These are phyloP conservation scores for Senecio squalidus DNA, from an alignment of 140 eudicot genomes.

Conservation along the genomic window DNA sequence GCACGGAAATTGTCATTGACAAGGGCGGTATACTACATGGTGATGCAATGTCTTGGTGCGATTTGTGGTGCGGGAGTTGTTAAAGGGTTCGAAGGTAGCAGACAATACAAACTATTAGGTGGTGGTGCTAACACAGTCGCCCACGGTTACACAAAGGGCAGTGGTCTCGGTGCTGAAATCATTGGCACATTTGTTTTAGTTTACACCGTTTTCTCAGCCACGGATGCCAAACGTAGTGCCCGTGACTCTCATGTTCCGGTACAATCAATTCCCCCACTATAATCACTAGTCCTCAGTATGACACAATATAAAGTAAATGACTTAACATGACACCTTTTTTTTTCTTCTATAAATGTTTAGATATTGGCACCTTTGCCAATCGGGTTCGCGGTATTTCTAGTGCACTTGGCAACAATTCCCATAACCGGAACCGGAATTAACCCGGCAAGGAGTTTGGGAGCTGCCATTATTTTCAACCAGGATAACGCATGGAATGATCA, in stretches of 20 bases:
- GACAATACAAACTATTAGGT: conserved; percentile 38
- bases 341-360: conserved; percentile 19
- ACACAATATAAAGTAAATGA: neutral
- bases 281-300: neutral
- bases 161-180: conserved; percentile 84
- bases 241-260: conserved; percentile 95
- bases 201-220: conserved; percentile 87
- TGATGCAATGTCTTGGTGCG: conserved; percentile 84
- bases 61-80: conserved; percentile 87
- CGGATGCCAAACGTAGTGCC: conserved; percentile 90
- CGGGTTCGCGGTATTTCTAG: conserved; percentile 81
- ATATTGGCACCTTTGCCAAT: conserved; percentile 82
- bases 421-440: conserved; percentile 78
- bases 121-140: conserved; percentile 77
- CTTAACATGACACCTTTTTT: neutral
- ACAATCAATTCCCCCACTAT: neutral
- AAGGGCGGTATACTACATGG: conserved; percentile 65
- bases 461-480: conserved; percentile 79
- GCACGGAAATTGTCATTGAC: conserved; percentile 79
- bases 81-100: conserved; percentile 61
- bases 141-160: conserved; percentile 85
- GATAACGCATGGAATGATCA: conserved; percentile 76
- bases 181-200: conserved; percentile 77
- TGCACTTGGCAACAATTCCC: conserved; percentile 85
- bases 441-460: conserved; percentile 88